phyloP scores from a whole-genome alignment of 2,329 filamentous ascomycete species.

The Penicillium psychrosexuale region DNA sequence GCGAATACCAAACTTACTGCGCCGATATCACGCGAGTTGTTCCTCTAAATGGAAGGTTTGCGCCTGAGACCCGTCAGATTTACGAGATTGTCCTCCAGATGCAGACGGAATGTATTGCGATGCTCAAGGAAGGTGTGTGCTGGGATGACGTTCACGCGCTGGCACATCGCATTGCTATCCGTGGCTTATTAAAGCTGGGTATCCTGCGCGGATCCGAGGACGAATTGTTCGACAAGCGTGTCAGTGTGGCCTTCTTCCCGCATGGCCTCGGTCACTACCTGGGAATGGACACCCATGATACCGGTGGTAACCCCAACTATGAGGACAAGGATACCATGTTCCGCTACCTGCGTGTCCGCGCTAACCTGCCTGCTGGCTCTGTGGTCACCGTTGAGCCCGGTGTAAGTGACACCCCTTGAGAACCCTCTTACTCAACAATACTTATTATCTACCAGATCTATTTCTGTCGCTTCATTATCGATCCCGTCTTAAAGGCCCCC shows the following conservation, averaged over 20 bases:
- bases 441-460: constrained; percentile 59
- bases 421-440: background rate
- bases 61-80: constrained; percentile 65
- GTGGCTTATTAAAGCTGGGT: constrained; percentile 67
- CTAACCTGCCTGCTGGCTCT: constrained; percentile 68
- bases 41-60: constrained; percentile 69
- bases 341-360: constrained; percentile 76
- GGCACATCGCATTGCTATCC: constrained; percentile 69
- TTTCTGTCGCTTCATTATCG: constrained; percentile 86
- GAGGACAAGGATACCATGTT: constrained; percentile 80
- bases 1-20: constrained; percentile 81
- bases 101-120: constrained; percentile 70
- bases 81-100: constrained; percentile 77
- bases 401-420: constrained; percentile 47
- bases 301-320: constrained; percentile 73
- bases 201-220: constrained; percentile 63
- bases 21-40: constrained; percentile 88
- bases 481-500: constrained; percentile 71
- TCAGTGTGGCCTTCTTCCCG: constrained; percentile 87
- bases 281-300: constrained; percentile 90
- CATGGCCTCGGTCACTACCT: constrained; percentile 89
- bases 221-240: constrained; percentile 72
- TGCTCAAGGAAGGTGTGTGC: constrained; percentile 64
- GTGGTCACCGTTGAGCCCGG: constrained; percentile 96
- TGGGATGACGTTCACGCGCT: constrained; percentile 71